Base-by-base conservation (phyloP, 1,139 yeast genomes). In the Sugiyamaella japonica region DNA sequence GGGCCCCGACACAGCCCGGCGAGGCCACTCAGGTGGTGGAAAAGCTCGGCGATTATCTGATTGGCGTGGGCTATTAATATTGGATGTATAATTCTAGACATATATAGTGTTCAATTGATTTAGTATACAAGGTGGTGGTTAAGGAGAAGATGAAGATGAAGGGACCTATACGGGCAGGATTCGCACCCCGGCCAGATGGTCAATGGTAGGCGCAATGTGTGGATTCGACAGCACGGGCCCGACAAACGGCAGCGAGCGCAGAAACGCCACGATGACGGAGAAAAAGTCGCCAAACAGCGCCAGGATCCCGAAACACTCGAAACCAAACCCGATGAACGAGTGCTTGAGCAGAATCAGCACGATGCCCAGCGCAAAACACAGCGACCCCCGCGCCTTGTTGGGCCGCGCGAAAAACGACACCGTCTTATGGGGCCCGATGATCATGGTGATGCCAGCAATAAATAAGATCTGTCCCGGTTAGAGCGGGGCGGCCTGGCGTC, bases 11-110 rank as follows among this genome's bases (percentile, higher is more conserved):
- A 16, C 95, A 85, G 70, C 90, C 98, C 32, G 97, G 96, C 63
- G 97, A 89, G 69, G 99, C 99, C 56, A 87, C 97, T 59, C 82
- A 87, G 65, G 86, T 90, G 61, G 97, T 91, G 55, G 99, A 93
- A 73, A 91, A 89, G 70, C 81, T 93, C 75, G 98, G 96, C 45
- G 98, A 91, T 71, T 91, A 93, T 70, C 81, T 93, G 75, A 89
- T 91, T 69, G 76, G 90, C 66, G 93, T 86, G 56, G 89, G 89
- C 57, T 91, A 88, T 73, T 91, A 79, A 67, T 20, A 20, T 20
- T 20, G 36, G 37, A 15, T 23, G 20, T 32, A 45, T 10, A n/a
- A 32, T 31, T 44, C 13, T 16, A 38, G n/a, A 38, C n/a, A 38
- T 38, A 38, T 38, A 16, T 38, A 12, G 25, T 38, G 16, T 17